Conservation (phyloP, 148 eudicot species). For the Camellia sinensis region DNA sequence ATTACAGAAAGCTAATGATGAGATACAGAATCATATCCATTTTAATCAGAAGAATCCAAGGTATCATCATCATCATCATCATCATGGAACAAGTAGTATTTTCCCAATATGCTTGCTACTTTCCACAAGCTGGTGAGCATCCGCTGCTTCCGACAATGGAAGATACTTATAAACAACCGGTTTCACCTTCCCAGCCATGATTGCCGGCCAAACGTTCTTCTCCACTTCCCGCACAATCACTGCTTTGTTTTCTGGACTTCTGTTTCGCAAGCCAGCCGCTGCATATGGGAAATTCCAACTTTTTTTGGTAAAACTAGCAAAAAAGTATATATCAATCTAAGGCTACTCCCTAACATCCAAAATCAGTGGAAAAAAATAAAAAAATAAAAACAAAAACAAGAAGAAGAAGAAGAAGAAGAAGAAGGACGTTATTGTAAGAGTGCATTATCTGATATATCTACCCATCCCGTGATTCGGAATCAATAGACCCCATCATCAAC, state of each 20-base stretch:
- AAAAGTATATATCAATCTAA: too few species aligned
- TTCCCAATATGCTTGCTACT: constrained; percentile 87
- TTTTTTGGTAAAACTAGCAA: too few species aligned
- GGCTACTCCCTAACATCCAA: too few species aligned
- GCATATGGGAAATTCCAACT: constrained; percentile 1
- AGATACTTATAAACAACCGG: constrained; percentile 59
- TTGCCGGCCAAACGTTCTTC: constrained; percentile 97
- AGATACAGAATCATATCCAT: too few species aligned
- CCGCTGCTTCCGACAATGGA: constrained; percentile 66
- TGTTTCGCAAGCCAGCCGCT: constrained; percentile 78
- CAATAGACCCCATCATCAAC: too few species aligned
- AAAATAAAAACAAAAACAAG: too few species aligned
- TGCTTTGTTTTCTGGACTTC: constrained; percentile 77
- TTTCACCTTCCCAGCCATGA: constrained; percentile 62
- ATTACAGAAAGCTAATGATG: too few species aligned
- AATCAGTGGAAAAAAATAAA: neutral
- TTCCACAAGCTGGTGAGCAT: constrained; percentile 78
- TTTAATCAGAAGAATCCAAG: too few species aligned
- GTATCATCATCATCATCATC: neutral
- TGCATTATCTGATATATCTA: too few species aligned
- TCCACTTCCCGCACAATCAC: constrained; percentile 77
- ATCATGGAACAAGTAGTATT: constrained; percentile 61
- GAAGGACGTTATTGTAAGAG: too few species aligned
- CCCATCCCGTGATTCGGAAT: too few species aligned
- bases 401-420: too few species aligned